Evolutionary conservation across 2,329 filamentous ascomycete genomes (phyloP).

Genomic region (Xylariaceae sp.): DNA sequence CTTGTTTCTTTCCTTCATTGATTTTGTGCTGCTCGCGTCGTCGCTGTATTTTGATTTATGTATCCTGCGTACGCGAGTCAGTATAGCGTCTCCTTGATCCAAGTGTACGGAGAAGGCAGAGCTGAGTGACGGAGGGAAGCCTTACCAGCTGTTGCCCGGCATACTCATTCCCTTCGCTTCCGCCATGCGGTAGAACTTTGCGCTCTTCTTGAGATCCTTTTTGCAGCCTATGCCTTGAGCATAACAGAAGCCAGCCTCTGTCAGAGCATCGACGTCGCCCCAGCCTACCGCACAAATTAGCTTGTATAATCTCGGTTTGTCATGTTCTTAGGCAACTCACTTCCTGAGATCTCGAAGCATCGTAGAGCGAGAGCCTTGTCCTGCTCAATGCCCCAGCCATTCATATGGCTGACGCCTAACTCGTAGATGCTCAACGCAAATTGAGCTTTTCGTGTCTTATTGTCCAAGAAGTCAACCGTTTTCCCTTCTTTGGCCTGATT

Average conservation of each 20-base stretch:
- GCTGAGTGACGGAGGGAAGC: background rate
- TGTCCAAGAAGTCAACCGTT: slow-evolving; percentile 59
- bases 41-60: slow-evolving; percentile 92
- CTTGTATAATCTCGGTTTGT: slow-evolving; percentile 22
- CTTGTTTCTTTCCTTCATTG: slow-evolving; percentile 68
- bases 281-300: slow-evolving; percentile 51
- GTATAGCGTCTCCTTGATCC: background rate
- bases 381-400: slow-evolving; percentile 94
- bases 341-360: slow-evolving; percentile 94
- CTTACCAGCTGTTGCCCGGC: slow-evolving; percentile 97
- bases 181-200: slow-evolving; percentile 82
- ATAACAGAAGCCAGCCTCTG: slow-evolving; percentile 95
- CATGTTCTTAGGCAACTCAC: slow-evolving; percentile 49
- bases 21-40: slow-evolving; percentile 43
- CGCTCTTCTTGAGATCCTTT: slow-evolving; percentile 93
- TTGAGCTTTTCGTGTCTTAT: slow-evolving; percentile 81
- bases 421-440: slow-evolving; percentile 96
- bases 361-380: slow-evolving; percentile 82
- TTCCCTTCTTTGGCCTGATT: slow-evolving; percentile 59
- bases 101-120: no score
- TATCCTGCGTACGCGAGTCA: slow-evolving; percentile 57
- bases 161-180: slow-evolving; percentile 94
- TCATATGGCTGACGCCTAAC: slow-evolving; percentile 92
- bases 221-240: slow-evolving; percentile 89
- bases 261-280: slow-evolving; percentile 91